Evolutionary conservation across 2,329 filamentous ascomycete genomes (phyloP).

Genomic region (Podosphaera aphanis): DNA sequence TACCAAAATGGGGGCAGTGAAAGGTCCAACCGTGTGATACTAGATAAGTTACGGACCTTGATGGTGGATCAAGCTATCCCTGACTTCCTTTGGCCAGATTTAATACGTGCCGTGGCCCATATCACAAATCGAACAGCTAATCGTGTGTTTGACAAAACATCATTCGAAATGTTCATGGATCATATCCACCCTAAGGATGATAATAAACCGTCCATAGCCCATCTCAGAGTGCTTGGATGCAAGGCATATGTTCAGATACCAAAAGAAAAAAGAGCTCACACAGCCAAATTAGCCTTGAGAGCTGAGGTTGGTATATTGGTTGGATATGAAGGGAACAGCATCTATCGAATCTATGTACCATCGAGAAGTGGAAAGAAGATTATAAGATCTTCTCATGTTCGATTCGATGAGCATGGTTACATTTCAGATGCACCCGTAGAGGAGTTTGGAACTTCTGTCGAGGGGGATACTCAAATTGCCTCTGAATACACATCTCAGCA

Average conservation of each 20-base stretch:
- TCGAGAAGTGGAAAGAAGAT: not conserved
- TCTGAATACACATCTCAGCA: not conserved
- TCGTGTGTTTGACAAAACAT: not conserved
- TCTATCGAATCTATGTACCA: not conserved
- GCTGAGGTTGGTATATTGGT: conserved; percentile 1
- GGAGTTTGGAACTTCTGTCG: not conserved
- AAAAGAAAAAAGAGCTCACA: conserved; percentile 1
- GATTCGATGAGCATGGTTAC: not conserved
- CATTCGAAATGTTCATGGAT: not conserved
- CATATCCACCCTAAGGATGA: not conserved
- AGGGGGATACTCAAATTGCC: not conserved
- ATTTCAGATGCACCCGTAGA: not conserved
- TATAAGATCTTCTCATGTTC: not conserved
- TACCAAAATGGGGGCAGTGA: not conserved
- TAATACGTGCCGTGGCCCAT: too few relatives aligned
- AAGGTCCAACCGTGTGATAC: not conserved
- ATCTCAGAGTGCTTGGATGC: conserved; percentile 1
- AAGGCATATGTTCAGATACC: conserved; percentile 1
- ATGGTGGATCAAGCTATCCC: not conserved
- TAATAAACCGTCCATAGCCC: not conserved
- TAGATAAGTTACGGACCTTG: not conserved
- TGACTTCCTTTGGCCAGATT: not conserved
- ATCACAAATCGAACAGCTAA: not conserved
- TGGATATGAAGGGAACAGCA: conserved; percentile 1
- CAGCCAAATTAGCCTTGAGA: not conserved